Evolutionary conservation across 257 asterid genomes (phyloP).

Genomic region (Cruciata laevipes): DNA sequence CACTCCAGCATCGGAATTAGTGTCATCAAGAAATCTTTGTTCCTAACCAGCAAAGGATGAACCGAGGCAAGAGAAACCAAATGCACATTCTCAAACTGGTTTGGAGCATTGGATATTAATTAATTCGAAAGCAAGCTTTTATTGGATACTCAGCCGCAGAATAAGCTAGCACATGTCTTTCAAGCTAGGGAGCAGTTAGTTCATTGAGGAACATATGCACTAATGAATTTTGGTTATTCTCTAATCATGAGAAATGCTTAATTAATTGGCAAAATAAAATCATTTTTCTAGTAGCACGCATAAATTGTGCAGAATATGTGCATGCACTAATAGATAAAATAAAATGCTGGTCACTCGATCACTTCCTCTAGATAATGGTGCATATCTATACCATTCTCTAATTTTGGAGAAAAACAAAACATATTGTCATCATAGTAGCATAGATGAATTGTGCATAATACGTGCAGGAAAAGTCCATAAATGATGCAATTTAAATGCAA

Average conservation of each 20-base stretch:
- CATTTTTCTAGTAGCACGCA: too few relatives aligned
- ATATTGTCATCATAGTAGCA: too few relatives aligned
- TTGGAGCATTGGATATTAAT: background rate
- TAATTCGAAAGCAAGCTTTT: conserved; percentile 29
- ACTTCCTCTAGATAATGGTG: too few relatives aligned
- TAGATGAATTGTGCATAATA: too few relatives aligned
- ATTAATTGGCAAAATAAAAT: conserved; percentile 26
- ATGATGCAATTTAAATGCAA: too few relatives aligned
- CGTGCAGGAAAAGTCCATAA: too few relatives aligned
- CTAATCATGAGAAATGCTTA: conserved; percentile 10
- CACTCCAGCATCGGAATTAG: conserved; percentile 42
- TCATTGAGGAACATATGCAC: too few relatives aligned
- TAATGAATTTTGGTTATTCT: conserved; percentile 43
- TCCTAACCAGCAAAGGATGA: conserved; percentile 54
- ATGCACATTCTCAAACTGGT: conserved; percentile 26
- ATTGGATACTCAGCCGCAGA: conserved; percentile 50
- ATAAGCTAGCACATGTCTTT: conserved; percentile 38
- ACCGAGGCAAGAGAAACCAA: conserved; percentile 49
- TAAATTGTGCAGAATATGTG: too few relatives aligned
- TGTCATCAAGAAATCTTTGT: conserved; percentile 21
- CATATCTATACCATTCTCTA: too few relatives aligned
- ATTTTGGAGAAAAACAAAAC: too few relatives aligned
- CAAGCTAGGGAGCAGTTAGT: conserved; percentile 65
- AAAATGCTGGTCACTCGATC: too few relatives aligned
- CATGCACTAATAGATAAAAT: too few relatives aligned